phyloP scores from a whole-genome alignment of 306 rosid species.

The Lathyrus oleraceus region DNA sequence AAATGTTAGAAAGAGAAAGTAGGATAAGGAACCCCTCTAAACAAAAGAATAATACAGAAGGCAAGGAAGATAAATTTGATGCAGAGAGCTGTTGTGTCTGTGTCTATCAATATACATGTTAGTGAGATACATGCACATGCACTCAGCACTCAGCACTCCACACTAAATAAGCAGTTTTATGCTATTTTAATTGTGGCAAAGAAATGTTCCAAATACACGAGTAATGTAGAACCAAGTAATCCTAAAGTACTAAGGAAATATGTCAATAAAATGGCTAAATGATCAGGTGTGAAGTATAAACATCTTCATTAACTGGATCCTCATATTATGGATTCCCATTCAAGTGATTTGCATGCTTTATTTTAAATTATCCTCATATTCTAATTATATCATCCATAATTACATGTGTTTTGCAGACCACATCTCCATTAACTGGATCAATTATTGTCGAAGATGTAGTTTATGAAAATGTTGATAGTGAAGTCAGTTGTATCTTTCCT shows the following conservation, averaged over 20 bases:
- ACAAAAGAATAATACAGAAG: neutral
- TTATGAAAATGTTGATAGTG: slow-evolving; percentile 66
- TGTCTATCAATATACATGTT: neutral
- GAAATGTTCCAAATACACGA: neutral
- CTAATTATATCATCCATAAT: slow-evolving; percentile 27
- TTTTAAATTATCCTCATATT: slow-evolving; percentile 28
- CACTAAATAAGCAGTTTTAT: neutral
- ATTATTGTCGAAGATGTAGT: slow-evolving; percentile 84
- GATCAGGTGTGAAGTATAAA: neutral
- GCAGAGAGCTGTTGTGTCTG: neutral
- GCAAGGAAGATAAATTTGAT: neutral
- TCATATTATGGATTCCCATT: slow-evolving; percentile 9
- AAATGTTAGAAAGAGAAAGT: slow-evolving; percentile 1
- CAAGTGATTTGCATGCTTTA: neutral
- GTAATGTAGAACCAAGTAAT: neutral
- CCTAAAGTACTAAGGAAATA: neutral
- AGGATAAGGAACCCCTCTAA: neutral
- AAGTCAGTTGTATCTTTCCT: slow-evolving; percentile 59
- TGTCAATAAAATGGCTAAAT: slow-evolving; percentile 1
- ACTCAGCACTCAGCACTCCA: no score
- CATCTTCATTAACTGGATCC: no score
- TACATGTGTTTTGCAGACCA: slow-evolving; percentile 58
- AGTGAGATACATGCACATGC: neutral
- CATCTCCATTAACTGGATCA: slow-evolving; percentile 80
- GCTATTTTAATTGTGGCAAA: neutral